phyloP scores from a whole-genome alignment of 1,284 basidiomycete genomes.

The Cutaneotrichosporon cavernicola region DNA sequence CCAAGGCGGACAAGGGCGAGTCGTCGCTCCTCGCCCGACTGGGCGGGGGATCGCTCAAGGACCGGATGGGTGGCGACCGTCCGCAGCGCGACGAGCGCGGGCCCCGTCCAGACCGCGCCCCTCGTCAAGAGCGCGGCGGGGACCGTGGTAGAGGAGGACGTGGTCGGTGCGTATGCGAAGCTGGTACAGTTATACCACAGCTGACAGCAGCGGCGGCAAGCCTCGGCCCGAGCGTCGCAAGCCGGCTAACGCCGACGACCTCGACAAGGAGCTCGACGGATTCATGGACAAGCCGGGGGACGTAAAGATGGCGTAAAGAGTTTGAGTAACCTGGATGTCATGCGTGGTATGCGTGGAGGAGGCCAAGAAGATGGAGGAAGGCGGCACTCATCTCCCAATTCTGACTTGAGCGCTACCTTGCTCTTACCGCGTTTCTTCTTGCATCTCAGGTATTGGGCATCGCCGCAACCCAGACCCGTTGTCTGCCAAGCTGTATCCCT shows the following conservation, averaged over 20 bases:
- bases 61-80: constrained; percentile 15
- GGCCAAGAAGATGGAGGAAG: too few relatives aligned
- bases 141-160: constrained; percentile 32
- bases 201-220: constrained; percentile 7
- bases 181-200: neutral
- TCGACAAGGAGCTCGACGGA: constrained; percentile 86
- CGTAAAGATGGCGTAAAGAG: constrained; percentile 20
- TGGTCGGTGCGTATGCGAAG: neutral
- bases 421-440: too few relatives aligned
- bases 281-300: constrained; percentile 67
- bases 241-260: constrained; percentile 69
- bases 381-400: too few relatives aligned
- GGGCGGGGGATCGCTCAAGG: constrained; percentile 13
- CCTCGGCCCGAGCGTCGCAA: constrained; percentile 54
- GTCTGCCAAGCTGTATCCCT: too few relatives aligned
- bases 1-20: neutral
- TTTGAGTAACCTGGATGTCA: neutral
- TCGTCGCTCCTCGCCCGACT: constrained; percentile 15
- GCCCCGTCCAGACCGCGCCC: constrained; percentile 5
- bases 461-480: too few relatives aligned
- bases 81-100: neutral
- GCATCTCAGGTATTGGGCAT: too few relatives aligned
- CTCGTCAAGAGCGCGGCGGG: constrained; percentile 8
- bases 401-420: too few relatives aligned
- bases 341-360: neutral